Conservation (phyloP, 495 filamentous ascomycete species). For the Podospora tetraspora region DNA sequence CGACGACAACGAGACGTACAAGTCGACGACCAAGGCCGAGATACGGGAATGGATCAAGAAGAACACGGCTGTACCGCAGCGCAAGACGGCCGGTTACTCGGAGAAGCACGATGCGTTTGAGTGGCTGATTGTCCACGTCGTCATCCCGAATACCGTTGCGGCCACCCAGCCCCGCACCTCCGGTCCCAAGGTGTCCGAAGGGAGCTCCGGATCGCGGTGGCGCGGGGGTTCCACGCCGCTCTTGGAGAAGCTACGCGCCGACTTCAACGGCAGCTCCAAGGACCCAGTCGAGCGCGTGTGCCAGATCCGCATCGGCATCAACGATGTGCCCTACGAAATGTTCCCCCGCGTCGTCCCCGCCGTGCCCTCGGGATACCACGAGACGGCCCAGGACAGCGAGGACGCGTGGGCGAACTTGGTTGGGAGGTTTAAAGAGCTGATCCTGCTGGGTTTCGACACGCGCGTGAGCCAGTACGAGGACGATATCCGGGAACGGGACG, state of each 20-base stretch:
- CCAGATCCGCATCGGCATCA: constrained; percentile 71
- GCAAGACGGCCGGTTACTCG: constrained; percentile 40
- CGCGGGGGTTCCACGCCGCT: constrained; percentile 72
- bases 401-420: constrained; percentile 77
- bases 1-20: constrained; percentile 93
- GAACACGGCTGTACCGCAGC: constrained; percentile 55
- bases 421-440: constrained; percentile 77
- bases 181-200: constrained; percentile 32
- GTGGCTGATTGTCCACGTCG: constrained; percentile 90
- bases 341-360: constrained; percentile 52
- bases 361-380: constrained; percentile 51
- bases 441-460: constrained; percentile 83
- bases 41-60: constrained; percentile 87
- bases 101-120: constrained; percentile 95
- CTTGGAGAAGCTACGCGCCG: constrained; percentile 81
- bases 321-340: constrained; percentile 54
- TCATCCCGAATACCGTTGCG: constrained; percentile 72
- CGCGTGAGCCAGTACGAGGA: constrained; percentile 94
- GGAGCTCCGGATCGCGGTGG: constrained; percentile 59
- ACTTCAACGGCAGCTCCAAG: constrained; percentile 87
- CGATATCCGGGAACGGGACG: constrained; percentile 90
- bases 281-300: constrained; percentile 70
- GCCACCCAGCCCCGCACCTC: constrained; percentile 59
- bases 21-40: constrained; percentile 65
- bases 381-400: constrained; percentile 65